A percentile compares a stretch with the other conserved stretches of the same genome.
Conservation (phyloP, 495 filamentous ascomycete species). For the Copromyces sp. region DNA sequence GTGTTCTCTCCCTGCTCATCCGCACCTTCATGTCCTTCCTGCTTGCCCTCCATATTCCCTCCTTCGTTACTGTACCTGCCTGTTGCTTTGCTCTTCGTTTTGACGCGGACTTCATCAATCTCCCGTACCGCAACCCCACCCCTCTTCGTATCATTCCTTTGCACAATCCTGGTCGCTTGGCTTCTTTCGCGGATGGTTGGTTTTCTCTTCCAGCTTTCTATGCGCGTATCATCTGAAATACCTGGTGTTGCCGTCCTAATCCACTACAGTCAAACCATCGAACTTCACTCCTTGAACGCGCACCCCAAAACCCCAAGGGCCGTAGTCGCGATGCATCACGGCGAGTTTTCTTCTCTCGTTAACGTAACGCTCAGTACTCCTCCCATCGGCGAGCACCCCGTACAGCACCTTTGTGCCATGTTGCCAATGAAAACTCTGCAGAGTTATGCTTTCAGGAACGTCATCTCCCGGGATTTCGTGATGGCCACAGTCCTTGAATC, state of each 20-base stretch:
- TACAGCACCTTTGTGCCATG: not conserved
- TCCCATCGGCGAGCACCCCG: not conserved
- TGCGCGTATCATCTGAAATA: not conserved
- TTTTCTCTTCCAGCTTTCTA: not conserved
- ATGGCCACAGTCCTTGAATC: not conserved
- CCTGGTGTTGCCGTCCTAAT: too few species aligned
- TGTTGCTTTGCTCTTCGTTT: not conserved
- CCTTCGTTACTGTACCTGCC: not conserved
- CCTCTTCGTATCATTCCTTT: not conserved
- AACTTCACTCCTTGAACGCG: not conserved
- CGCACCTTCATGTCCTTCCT: not conserved
- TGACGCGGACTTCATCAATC: not conserved
- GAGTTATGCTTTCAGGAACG: not conserved
- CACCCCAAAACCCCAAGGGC: not conserved
- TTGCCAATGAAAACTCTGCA: not conserved
- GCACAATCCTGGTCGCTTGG: not conserved
- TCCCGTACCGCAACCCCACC: not conserved
- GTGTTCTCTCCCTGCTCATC: not conserved
- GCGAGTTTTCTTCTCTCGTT: not conserved
- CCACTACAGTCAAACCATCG: not conserved
- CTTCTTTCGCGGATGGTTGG: not conserved
- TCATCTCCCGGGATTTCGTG: not conserved
- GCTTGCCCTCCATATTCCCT: not conserved
- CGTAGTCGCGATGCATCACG: not conserved
- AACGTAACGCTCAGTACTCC: not conserved